These are phyloP conservation scores for Serpula lacrymans DNA, from an alignment of 768 basidiomycete species.

Conservation along the genomic window DNA sequence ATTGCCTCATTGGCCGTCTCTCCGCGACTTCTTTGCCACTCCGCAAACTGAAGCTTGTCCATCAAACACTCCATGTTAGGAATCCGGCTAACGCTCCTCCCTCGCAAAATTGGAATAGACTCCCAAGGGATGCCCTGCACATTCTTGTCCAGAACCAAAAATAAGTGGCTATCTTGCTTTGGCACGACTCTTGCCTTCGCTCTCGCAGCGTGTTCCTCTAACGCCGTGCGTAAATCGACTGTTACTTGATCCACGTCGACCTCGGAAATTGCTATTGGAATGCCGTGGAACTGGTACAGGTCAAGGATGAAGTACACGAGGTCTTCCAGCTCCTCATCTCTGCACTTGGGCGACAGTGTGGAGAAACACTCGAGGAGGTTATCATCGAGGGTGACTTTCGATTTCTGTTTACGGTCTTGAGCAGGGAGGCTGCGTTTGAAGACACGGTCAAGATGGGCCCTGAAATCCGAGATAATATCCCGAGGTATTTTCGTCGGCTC, in stretches of 20 bases:
- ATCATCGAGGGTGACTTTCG: conserved; percentile 62
- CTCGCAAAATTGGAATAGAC: conserved; percentile 82
- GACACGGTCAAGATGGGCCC: conserved; percentile 68
- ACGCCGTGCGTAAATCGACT: conserved; percentile 71
- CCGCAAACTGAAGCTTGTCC: conserved; percentile 71
- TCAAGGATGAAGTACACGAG: conserved; percentile 92
- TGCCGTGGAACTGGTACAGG: conserved; percentile 89
- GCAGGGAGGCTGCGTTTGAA: conserved; percentile 63
- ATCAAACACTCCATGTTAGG: conserved; percentile 86
- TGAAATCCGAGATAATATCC: conserved; percentile 53
- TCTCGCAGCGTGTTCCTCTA: conserved; percentile 65
- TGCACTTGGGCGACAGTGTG: conserved; percentile 73
- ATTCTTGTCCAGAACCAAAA: conserved; percentile 88
- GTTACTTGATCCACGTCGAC: conserved; percentile 90
- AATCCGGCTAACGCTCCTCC: conserved; percentile 86
- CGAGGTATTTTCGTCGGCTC: conserved; percentile 39
- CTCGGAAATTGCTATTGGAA: conserved; percentile 85
- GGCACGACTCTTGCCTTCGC: conserved; percentile 19
- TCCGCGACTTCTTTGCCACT: conserved; percentile 34
- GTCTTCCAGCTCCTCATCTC: conserved; percentile 94
- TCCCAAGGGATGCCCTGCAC: conserved; percentile 94
- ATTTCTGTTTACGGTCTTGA: conserved; percentile 53
- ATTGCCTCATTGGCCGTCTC: conserved; percentile 7
- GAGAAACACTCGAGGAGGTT: conserved; percentile 84
- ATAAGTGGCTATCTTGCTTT: conserved; percentile 65